These are phyloP conservation scores for Phialophora macrospora DNA, from an alignment of 2,329 filamentous ascomycete genomes.

Conservation along the genomic window DNA sequence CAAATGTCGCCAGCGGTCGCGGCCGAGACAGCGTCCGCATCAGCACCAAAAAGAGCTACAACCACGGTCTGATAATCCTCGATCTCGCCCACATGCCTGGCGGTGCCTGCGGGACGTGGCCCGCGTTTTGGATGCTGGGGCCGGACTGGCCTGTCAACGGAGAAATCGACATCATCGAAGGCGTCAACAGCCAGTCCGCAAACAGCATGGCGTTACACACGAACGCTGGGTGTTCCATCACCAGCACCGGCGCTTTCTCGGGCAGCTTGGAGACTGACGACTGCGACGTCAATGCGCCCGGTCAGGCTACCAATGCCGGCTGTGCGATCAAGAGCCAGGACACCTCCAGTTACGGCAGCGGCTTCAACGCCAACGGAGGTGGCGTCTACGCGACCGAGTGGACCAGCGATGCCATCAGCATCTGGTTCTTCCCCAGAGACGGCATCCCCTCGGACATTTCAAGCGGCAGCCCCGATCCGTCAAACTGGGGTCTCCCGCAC, in stretches of 20 bases:
- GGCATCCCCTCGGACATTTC: slow-evolving; percentile 68
- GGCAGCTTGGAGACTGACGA: slow-evolving; percentile 57
- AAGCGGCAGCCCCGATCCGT: slow-evolving; percentile 65
- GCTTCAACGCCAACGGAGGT: slow-evolving; percentile 72
- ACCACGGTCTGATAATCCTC: slow-evolving; percentile 70
- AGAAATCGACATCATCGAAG: slow-evolving; percentile 75
- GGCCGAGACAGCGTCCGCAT: slow-evolving; percentile 75
- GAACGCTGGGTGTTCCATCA: slow-evolving; percentile 62
- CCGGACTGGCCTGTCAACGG: slow-evolving; percentile 66
- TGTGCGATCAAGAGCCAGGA: slow-evolving; percentile 63
- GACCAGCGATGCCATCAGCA: slow-evolving; percentile 71
- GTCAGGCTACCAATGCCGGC: slow-evolving; percentile 57
- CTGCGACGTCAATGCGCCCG: slow-evolving; percentile 60
- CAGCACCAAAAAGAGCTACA: slow-evolving; percentile 67
- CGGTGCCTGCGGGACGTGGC: slow-evolving; percentile 76
- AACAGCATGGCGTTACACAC: slow-evolving; percentile 74
- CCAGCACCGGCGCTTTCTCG: slow-evolving; percentile 51
- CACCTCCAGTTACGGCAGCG: slow-evolving; percentile 65
- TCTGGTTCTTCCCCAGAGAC: slow-evolving; percentile 80
- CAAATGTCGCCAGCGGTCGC: slow-evolving; percentile 58
- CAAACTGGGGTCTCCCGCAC: slow-evolving; percentile 68
- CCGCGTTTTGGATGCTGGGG: slow-evolving; percentile 64
- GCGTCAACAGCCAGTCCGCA: slow-evolving; percentile 66
- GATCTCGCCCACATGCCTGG: slow-evolving; percentile 76
- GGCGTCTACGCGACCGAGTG: slow-evolving; percentile 79